These are phyloP conservation scores for Albifimbria verrucaria DNA, from an alignment of 2,329 filamentous ascomycete species.

Conservation along the genomic window DNA sequence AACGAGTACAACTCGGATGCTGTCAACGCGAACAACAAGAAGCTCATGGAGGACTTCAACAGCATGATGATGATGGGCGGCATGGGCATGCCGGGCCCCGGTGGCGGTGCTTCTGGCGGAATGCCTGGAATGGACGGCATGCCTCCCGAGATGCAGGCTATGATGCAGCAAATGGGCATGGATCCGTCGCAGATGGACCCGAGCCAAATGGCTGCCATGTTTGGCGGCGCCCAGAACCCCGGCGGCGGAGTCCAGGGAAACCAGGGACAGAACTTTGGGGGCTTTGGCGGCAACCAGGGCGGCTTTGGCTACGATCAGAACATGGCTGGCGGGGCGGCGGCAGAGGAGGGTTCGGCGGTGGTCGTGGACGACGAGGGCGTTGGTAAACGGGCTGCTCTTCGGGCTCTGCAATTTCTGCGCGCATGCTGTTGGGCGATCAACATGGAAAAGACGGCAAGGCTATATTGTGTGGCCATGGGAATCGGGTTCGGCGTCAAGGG, in stretches of 20 bases:
- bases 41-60: slow-evolving; percentile 70
- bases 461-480: too few relatives aligned
- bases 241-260: slow-evolving; percentile 45
- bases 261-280: slow-evolving; percentile 50
- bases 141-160: slow-evolving; percentile 62
- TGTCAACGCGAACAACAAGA: slow-evolving; percentile 66
- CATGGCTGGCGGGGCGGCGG: slow-evolving; percentile 39
- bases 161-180: slow-evolving; percentile 71
- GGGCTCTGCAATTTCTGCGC: background rate
- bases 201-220: slow-evolving; percentile 56
- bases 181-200: slow-evolving; percentile 66
- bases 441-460: too few relatives aligned
- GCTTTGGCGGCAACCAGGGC: slow-evolving; percentile 51
- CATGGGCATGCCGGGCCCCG: slow-evolving; percentile 39
- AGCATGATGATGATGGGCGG: slow-evolving; percentile 65
- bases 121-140: slow-evolving; percentile 62
- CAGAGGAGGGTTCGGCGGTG: slow-evolving; percentile 26
- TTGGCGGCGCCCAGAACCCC: slow-evolving; percentile 51
- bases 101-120: slow-evolving; percentile 27
- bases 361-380: slow-evolving; percentile 21
- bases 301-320: slow-evolving; percentile 48
- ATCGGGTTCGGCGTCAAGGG: too few relatives aligned
- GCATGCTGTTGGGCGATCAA: background rate
- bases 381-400: slow-evolving; percentile 11
- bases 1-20: slow-evolving; percentile 69